A percentile compares a stretch with the other conserved stretches of the same genome.
These are phyloP conservation scores for Takashimella koratensis DNA, from an alignment of 1,284 basidiomycete species.

Conservation along the genomic window DNA sequence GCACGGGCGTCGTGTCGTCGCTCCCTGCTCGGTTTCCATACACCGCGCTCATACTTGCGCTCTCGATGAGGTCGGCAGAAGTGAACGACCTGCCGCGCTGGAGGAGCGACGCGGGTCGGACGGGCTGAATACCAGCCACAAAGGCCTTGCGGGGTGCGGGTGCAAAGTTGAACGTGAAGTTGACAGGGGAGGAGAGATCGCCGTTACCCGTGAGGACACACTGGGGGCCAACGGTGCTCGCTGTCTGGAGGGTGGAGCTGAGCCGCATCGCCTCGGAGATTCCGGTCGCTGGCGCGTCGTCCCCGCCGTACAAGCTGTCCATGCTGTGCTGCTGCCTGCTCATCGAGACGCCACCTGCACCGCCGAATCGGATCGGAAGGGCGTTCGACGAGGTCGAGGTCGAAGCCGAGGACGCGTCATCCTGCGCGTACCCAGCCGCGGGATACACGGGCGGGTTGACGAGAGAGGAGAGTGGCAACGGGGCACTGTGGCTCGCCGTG, in stretches of 20 bases:
- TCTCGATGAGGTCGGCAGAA: conserved; percentile 19
- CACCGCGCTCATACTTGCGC: not conserved
- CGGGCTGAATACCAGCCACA: conserved; percentile 7
- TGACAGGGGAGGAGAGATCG: conserved; percentile 12
- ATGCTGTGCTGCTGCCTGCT: conserved; percentile 31
- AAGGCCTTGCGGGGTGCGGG: conserved; percentile 12
- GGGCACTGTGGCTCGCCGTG: not conserved
- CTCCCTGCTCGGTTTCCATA: not conserved
- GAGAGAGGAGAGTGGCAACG: not conserved
- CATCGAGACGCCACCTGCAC: conserved; percentile 23
- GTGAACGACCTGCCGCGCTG: conserved; percentile 42
- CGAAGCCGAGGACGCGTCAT: not conserved
- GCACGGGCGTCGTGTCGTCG: not conserved
- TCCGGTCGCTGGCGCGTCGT: conserved; percentile 14
- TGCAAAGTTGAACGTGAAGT: conserved; percentile 27
- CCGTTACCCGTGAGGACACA: not conserved
- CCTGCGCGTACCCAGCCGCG: not conserved
- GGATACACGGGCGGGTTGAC: not conserved
- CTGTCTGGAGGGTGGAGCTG: not conserved
- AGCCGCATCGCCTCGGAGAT: conserved; percentile 28
- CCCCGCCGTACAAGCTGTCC: conserved; percentile 30
- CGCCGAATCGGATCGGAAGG: conserved; percentile 14
- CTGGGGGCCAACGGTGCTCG: not conserved
- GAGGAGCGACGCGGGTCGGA: conserved; percentile 31
- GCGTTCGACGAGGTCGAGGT: not conserved